A percentile compares a stretch with the other conserved stretches of the same genome.
phyloP scores from a whole-genome alignment of 2,329 filamentous ascomycete species.

The Aspergillus tamarii region DNA sequence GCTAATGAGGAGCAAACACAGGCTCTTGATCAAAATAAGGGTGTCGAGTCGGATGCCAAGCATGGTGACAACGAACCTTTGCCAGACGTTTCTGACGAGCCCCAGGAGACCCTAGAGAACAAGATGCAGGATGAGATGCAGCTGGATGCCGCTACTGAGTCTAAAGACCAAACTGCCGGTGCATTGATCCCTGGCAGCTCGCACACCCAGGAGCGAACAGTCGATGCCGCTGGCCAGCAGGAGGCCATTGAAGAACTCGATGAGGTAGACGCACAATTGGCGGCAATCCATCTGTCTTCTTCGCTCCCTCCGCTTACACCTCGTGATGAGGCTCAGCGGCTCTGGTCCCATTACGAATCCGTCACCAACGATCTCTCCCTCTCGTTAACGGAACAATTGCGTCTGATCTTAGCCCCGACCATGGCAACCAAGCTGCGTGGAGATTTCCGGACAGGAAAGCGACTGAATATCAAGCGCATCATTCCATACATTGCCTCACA shows the following conservation, averaged over 20 bases:
- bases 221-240: constrained; percentile 41
- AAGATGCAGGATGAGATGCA: constrained; percentile 53
- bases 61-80: constrained; percentile 59
- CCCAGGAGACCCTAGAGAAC: constrained; percentile 44
- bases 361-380: constrained; percentile 85
- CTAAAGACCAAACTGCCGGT: constrained; percentile 46
- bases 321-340: constrained; percentile 64
- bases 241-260: constrained; percentile 49
- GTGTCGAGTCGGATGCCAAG: constrained; percentile 69
- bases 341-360: constrained; percentile 85
- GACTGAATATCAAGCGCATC: constrained; percentile 98
- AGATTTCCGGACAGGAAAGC: constrained; percentile 95
- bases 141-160: constrained; percentile 37
- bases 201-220: constrained; percentile 32
- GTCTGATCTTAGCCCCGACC: constrained; percentile 91
- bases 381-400: constrained; percentile 88
- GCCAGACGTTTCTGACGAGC: constrained; percentile 54
- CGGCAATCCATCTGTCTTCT: constrained; percentile 70
- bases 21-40: constrained; percentile 85
- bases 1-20: constrained; percentile 85
- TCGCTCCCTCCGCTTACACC: constrained; percentile 49
- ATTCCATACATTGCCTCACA: constrained; percentile 98
- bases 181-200: constrained; percentile 59
- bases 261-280: constrained; percentile 61
- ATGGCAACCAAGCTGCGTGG: constrained; percentile 95